phyloP scores from a whole-genome alignment of 805 yeast genomes.

The Kluyveromyces wickerhamii region DNA sequence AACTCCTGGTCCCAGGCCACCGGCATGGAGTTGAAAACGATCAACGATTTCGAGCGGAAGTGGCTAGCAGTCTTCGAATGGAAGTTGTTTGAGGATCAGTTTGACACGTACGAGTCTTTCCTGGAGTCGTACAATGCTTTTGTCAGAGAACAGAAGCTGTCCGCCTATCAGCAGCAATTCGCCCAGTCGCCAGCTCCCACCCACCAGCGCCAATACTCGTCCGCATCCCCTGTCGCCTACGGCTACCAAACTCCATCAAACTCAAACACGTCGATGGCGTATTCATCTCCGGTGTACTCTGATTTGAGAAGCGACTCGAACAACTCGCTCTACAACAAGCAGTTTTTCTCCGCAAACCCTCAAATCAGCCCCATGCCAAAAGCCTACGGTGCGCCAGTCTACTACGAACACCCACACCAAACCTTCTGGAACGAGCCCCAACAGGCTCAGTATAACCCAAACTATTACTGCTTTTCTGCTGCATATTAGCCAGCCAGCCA shows the following conservation, averaged over 20 bases:
- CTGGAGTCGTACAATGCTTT: slow-evolving; percentile 3
- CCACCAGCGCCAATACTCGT: slow-evolving; percentile 1
- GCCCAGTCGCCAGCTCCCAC: background rate
- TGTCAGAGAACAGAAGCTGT: slow-evolving; percentile 4
- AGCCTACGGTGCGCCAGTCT: slow-evolving; percentile 4
- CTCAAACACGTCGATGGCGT: slow-evolving; percentile 10
- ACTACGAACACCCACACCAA: slow-evolving; percentile 1
- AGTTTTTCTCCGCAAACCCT: slow-evolving; percentile 10
- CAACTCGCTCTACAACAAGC: slow-evolving; percentile 12
- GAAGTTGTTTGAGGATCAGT: slow-evolving; percentile 41
- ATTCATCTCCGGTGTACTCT: slow-evolving; percentile 19
- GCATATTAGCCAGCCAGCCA: slow-evolving; percentile 7
- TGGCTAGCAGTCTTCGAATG: slow-evolving; percentile 61
- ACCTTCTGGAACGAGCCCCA: slow-evolving; percentile 6
- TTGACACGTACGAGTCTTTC: slow-evolving; percentile 13
- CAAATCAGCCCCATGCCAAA: slow-evolving; percentile 11
- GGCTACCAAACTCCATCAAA: slow-evolving; percentile 21
- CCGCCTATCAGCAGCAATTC: slow-evolving; percentile 2
- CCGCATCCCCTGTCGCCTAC: slow-evolving; percentile 5
- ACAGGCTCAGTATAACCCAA: slow-evolving; percentile 5
- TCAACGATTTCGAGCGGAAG: slow-evolving; percentile 60
- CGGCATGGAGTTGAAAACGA: slow-evolving; percentile 51
- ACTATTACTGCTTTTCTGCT: slow-evolving; percentile 12
- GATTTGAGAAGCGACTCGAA: slow-evolving; percentile 15
- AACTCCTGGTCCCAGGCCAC: slow-evolving; percentile 96